These are phyloP conservation scores for Luvunga scandens DNA, from an alignment of 345 rosid species.

Conservation along the genomic window DNA sequence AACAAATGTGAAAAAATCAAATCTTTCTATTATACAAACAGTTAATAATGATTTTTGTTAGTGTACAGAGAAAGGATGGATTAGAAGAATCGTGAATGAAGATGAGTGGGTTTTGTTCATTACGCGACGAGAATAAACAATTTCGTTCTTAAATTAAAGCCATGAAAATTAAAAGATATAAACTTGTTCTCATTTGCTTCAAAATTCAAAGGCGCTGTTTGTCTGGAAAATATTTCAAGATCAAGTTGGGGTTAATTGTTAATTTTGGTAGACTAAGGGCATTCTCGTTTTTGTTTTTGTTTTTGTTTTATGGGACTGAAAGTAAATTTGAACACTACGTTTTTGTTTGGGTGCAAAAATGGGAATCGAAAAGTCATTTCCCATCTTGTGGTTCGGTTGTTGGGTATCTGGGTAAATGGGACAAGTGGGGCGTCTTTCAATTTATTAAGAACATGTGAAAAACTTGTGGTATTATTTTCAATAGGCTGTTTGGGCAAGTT, in stretches of 20 bases:
- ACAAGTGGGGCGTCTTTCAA: not conserved
- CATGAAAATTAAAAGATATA: not conserved
- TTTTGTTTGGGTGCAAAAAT: not conserved
- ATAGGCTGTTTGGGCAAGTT: too few relatives aligned
- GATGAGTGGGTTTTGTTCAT: constrained; percentile 13
- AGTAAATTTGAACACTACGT: not conserved
- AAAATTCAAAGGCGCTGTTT: not conserved
- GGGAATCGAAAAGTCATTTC: not conserved
- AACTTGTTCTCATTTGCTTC: not conserved
- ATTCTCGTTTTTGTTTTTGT: constrained; percentile 8
- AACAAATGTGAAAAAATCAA: not conserved
- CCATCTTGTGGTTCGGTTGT: not conserved
- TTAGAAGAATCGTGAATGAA: not conserved
- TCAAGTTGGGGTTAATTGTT: not conserved
- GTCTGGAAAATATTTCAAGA: not conserved
- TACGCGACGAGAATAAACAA: not conserved
- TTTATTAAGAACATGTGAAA: constrained; percentile 4
- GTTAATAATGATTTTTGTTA: constrained; percentile 42
- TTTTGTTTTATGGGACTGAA: not conserved
- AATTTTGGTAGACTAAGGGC: not conserved
- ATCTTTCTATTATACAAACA: constrained; percentile 19
- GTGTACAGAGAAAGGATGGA: constrained; percentile 45
- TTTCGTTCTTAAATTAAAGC: not conserved
- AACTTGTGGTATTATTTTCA: not conserved
- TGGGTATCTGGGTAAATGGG: not conserved